phyloP scores from a whole-genome alignment of 768 basidiomycete species.

The Amanita rubescens region DNA sequence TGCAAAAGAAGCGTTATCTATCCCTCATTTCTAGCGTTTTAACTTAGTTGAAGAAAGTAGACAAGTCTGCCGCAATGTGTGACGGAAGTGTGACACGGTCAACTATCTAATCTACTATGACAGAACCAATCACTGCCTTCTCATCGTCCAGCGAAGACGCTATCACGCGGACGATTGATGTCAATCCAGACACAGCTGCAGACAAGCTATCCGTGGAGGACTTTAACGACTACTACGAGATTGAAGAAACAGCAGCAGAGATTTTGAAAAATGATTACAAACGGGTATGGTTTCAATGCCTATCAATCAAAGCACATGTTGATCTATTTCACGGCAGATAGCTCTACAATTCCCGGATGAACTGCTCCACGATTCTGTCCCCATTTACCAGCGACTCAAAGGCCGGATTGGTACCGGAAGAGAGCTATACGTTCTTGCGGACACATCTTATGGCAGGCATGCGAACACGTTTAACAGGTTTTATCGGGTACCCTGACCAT shows the following conservation, averaged over 20 bases:
- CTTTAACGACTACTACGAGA: conserved; percentile 68
- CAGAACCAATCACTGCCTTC: conserved; percentile 27
- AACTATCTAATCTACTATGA: neutral
- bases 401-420: conserved; percentile 30
- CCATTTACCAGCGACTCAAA: conserved; percentile 68
- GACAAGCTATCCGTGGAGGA: conserved; percentile 26
- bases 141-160: conserved; percentile 56
- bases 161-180: conserved; percentile 47
- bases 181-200: conserved; percentile 32
- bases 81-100: neutral
- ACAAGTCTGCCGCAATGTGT: too few species aligned
- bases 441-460: conserved; percentile 95
- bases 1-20: neutral
- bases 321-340: conserved; percentile 47
- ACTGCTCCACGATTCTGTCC: conserved; percentile 78
- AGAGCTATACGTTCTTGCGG: conserved; percentile 88
- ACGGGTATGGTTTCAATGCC: conserved; percentile 43
- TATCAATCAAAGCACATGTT: too few species aligned
- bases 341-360: conserved; percentile 97
- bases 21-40: too few species aligned
- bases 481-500: neutral
- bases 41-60: too few species aligned
- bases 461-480: neutral
- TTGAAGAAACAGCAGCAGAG: conserved; percentile 54
- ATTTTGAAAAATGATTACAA: conserved; percentile 60